phyloP scores from a whole-genome alignment of 2,329 filamentous ascomycete genomes.

The Pseudogymnoascus sp. region DNA sequence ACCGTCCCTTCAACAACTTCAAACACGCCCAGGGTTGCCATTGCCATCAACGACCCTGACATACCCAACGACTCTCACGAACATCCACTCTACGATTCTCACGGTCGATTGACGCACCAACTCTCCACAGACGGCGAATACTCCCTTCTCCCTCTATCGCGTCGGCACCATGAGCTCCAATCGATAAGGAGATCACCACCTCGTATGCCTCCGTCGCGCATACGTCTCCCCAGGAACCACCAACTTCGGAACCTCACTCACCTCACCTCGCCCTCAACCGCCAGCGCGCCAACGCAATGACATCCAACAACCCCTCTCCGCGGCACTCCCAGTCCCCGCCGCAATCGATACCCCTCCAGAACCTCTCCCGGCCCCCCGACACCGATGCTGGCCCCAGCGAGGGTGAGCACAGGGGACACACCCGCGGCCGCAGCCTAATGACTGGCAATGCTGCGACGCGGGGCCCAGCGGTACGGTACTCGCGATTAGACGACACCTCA shows the following conservation, averaged over 20 bases:
- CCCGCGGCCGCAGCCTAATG: constrained; percentile 26
- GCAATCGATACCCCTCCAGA: constrained; percentile 65
- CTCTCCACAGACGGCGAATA: not conserved
- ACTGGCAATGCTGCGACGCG: constrained; percentile 21
- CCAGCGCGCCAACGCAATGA: constrained; percentile 30
- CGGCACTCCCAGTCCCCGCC: constrained; percentile 37
- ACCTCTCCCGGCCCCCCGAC: constrained; percentile 38
- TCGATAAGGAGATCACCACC: constrained; percentile 1
- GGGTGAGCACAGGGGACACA: constrained; percentile 15
- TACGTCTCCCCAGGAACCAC: not conserved
- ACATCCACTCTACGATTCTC: not conserved
- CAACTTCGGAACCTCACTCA: not conserved
- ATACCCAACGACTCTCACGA: not conserved
- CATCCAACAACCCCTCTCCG: constrained; percentile 38
- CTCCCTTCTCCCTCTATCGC: not conserved
- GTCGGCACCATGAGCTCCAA: constrained; percentile 4
- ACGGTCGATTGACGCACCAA: not conserved
- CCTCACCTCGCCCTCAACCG: not conserved
- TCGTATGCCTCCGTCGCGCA: not conserved
- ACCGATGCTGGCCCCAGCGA: constrained; percentile 17
- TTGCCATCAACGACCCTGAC: not conserved
- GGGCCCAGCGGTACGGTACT: constrained; percentile 23
- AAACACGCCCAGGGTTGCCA: not conserved
- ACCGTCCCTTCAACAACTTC: not conserved
- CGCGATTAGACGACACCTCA: constrained; percentile 24